Base-by-base conservation (phyloP, 2,329 filamentous ascomycete genomes). In the Diaporthe australafricana region DNA sequence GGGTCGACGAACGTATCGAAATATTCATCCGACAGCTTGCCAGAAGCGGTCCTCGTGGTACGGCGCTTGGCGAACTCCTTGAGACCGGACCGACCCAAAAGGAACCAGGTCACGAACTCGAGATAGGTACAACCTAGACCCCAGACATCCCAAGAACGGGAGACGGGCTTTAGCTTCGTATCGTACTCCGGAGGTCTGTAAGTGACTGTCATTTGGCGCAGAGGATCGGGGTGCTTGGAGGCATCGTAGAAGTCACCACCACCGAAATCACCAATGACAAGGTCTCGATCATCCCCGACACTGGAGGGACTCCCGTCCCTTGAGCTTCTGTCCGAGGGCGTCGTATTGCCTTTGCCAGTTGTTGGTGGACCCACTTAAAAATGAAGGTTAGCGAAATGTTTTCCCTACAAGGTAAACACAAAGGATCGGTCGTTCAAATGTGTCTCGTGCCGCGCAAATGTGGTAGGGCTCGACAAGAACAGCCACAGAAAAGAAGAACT, bases 91-190 rank as follows among this genome's bases (percentile, higher is more conserved):
- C 68, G 68, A 5, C 73, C 73, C 17, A 72, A 20, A 20, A 74
- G 56, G 50, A 74, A 74, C 77, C 76, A 77, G 2, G 71, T 76
- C 5, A 77, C 50, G 40, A 77, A 77, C 38, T 75, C 77, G 0
- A 78, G 67, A n/a, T 72, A 78, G 0, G 76, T 71, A 68, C 76
- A 78, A 1, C 74, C 77, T 12, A 77, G 72, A 48, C 74, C 74
- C 77, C 77, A 78, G 7, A 78, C 70, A 32, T 78, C 77, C 73
- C 73, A 74, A n/a, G 73, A 74, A 48, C 70, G 73, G n/a, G 73
- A 74, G 47, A 74, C 68, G n/a, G 73, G 73, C 63, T 72, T 57
- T 22, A 70, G 60, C 63, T 74, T 74, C 7, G 73, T 74, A 60
- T 74, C 73, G 35, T 74, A 68, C 35, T 74, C 73, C 6, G 73